Percentiles rank a stretch among this genome's conserved stretches.
Evolutionary conservation across 257 asterid genomes (phyloP).

Genomic region (Solanum bukasovii): DNA sequence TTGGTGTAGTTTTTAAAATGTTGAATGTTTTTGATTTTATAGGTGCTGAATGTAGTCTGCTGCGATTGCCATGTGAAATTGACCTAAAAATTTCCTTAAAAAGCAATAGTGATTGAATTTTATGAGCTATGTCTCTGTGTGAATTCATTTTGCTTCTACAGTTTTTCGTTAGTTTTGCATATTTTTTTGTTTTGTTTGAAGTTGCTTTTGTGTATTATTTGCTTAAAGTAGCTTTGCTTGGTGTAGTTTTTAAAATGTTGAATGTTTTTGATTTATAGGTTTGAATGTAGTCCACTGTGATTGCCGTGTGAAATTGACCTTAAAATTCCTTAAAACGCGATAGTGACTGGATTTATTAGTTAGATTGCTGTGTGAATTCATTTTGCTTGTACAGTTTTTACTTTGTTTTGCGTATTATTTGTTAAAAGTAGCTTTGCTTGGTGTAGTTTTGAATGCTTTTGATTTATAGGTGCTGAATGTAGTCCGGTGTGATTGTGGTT

Average conservation of each 20-base stretch:
- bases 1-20: not conserved
- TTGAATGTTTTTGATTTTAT: not conserved
- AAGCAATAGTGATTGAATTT: not conserved
- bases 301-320: constrained; percentile 4
- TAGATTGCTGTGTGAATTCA: not conserved
- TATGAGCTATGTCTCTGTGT: not conserved
- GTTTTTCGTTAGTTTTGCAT: not conserved
- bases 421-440: not conserved
- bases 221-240: not conserved
- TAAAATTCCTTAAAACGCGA: not conserved
- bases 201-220: not conserved
- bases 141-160: not conserved
- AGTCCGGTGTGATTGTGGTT: not conserved
- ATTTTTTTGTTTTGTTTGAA: not conserved
- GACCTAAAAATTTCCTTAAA: not conserved
- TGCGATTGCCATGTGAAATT: not conserved
- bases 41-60: not conserved
- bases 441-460: not conserved
- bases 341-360: not conserved
- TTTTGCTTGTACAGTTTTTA: not conserved
- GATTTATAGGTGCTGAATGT: not conserved
- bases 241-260: not conserved
- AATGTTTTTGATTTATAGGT: not conserved
- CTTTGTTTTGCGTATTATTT: not conserved
- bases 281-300: not conserved